These are phyloP conservation scores for Spergularia marina DNA, from an alignment of 148 eudicot species.

Conservation along the genomic window DNA sequence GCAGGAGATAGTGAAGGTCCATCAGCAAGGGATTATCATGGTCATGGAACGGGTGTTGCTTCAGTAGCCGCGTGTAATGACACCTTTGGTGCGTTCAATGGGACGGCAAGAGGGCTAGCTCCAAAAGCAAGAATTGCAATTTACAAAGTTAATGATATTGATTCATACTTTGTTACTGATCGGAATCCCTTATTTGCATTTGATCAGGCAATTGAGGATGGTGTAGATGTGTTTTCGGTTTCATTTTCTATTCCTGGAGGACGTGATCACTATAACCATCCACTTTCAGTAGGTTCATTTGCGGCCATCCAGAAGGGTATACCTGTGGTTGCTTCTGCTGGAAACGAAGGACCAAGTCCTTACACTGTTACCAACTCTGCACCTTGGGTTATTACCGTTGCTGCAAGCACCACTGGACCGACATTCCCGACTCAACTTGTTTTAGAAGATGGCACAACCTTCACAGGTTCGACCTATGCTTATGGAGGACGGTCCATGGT, in stretches of 20 bases:
- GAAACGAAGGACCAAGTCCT: too few relatives aligned
- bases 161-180: constrained; percentile 27
- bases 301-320: constrained; percentile 43
- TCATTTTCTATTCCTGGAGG: constrained; percentile 27
- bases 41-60: constrained; percentile 72
- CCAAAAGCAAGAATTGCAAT: constrained; percentile 57
- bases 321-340: constrained; percentile 28
- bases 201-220: constrained; percentile 49
- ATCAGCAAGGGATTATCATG: constrained; percentile 65
- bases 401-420: constrained; percentile 24
- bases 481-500: too few relatives aligned
- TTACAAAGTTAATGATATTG: constrained; percentile 59
- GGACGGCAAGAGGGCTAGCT: constrained; percentile 73
- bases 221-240: constrained; percentile 52
- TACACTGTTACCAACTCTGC: constrained; percentile 37
- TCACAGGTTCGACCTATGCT: too few relatives aligned
- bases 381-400: constrained; percentile 28
- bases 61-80: constrained; percentile 66
- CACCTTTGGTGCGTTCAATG: constrained; percentile 22
- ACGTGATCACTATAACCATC: constrained; percentile 36
- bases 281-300: constrained; percentile 53
- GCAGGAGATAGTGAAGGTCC: too few relatives aligned
- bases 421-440: too few relatives aligned
- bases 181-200: constrained; percentile 51
- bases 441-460: too few relatives aligned